phyloP scores from a whole-genome alignment of 345 rosid species.

The Gossypium rotundifolium region DNA sequence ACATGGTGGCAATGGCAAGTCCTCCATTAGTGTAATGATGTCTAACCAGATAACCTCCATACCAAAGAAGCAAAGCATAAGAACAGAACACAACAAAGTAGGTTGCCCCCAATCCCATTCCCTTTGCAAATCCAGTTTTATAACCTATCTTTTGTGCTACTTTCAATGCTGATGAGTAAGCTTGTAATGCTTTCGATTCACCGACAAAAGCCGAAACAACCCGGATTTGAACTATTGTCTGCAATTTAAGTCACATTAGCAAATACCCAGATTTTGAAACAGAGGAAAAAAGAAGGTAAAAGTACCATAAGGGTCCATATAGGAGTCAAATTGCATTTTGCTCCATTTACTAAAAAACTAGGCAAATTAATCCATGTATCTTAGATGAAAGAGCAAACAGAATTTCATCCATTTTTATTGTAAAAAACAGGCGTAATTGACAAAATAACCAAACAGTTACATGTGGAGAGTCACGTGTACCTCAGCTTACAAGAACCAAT shows the following conservation, averaged over 20 bases:
- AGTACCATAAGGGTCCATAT: slow-evolving; percentile 2
- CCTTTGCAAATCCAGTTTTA: slow-evolving; percentile 77
- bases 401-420: too few relatives aligned
- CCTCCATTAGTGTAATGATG: slow-evolving; percentile 92
- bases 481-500: too few relatives aligned
- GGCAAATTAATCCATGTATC: too few relatives aligned
- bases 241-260: slow-evolving; percentile 30
- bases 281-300: too few relatives aligned
- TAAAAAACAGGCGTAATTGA: too few relatives aligned
- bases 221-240: slow-evolving; percentile 90
- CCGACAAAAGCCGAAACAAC: slow-evolving; percentile 89
- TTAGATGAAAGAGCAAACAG: too few relatives aligned
- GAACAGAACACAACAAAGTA: slow-evolving; percentile 91
- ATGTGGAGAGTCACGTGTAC: too few relatives aligned
- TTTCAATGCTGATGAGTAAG: slow-evolving; percentile 69
- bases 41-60: slow-evolving; percentile 86
- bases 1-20: slow-evolving; percentile 92
- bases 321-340: too few relatives aligned
- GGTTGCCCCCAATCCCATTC: slow-evolving; percentile 89
- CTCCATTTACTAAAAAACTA: too few relatives aligned
- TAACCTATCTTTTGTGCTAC: slow-evolving; percentile 79
- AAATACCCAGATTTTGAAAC: neutral
- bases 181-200: slow-evolving; percentile 30
- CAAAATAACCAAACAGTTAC: too few relatives aligned
- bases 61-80: slow-evolving; percentile 92